phyloP scores from a whole-genome alignment of 805 yeast genomes.

The Kodamaea lidongshanica region DNA sequence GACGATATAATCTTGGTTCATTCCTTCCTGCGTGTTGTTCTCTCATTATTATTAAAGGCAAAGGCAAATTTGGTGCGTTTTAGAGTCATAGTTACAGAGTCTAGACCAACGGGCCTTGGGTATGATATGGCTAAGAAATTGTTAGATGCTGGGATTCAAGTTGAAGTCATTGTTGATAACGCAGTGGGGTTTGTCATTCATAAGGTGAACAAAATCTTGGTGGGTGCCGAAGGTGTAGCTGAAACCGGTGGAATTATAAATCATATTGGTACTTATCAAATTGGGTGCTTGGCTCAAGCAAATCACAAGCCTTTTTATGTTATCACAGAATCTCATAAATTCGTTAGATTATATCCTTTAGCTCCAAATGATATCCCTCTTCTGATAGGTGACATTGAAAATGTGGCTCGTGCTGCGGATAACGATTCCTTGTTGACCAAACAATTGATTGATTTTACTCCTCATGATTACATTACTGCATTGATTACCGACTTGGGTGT shows the following conservation, averaged over 20 bases:
- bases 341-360: slow-evolving; percentile 91
- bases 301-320: slow-evolving; percentile 92
- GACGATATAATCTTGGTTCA: slow-evolving; percentile 89
- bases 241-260: slow-evolving; percentile 98
- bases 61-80: slow-evolving; percentile 71
- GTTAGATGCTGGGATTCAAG: slow-evolving; percentile 73
- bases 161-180: slow-evolving; percentile 79
- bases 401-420: slow-evolving; percentile 11
- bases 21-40: slow-evolving; percentile 87
- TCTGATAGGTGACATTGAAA: slow-evolving; percentile 16
- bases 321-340: slow-evolving; percentile 91
- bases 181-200: slow-evolving; percentile 92
- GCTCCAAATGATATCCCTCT: slow-evolving; percentile 86
- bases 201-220: slow-evolving; percentile 85
- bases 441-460: slow-evolving; percentile 77
- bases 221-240: slow-evolving; percentile 99
- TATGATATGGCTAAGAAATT: slow-evolving; percentile 62
- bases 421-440: slow-evolving; percentile 21
- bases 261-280: slow-evolving; percentile 90
- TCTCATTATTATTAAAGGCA: slow-evolving; percentile 68
- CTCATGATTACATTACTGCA: slow-evolving; percentile 93
- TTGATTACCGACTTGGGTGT: slow-evolving; percentile 95
- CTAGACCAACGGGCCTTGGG: slow-evolving; percentile 79
- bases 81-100: slow-evolving; percentile 87
- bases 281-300: slow-evolving; percentile 85